These are phyloP conservation scores for Curvularia hawaiiensis DNA, from an alignment of 2,329 filamentous ascomycete species.

Conservation along the genomic window DNA sequence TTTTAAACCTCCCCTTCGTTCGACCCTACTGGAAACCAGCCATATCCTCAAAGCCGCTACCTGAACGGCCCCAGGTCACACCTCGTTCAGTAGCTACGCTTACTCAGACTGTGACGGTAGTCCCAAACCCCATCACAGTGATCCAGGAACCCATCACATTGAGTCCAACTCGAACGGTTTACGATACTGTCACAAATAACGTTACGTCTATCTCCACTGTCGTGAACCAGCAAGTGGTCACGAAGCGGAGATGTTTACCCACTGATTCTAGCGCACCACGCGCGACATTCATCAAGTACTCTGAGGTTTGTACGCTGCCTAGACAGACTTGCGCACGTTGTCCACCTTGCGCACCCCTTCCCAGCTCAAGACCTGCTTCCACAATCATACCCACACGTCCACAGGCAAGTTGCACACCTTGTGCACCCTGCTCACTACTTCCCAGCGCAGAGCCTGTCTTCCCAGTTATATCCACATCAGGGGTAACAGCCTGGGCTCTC, in stretches of 20 bases:
- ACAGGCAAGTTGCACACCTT: too few species aligned
- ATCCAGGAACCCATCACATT: not conserved
- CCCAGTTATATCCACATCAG: not conserved
- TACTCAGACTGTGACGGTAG: constrained; percentile 2
- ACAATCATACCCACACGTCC: not conserved
- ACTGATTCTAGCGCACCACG: not conserved
- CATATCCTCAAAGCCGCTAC: not conserved
- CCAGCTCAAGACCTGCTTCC: too few species aligned
- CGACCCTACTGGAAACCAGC: not conserved
- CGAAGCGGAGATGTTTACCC: constrained; percentile 5
- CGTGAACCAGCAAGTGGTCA: not conserved
- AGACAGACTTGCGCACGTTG: not conserved
- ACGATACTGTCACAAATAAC: constrained; percentile 2
- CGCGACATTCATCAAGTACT: not conserved
- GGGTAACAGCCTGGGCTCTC: not conserved
- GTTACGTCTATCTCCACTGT: constrained; percentile 1
- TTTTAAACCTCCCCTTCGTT: not conserved
- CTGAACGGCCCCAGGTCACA: not conserved
- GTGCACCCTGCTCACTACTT: not conserved
- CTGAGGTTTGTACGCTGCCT: not conserved
- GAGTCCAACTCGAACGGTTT: not conserved
- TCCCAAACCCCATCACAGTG: not conserved
- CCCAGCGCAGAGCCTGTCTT: too few species aligned
- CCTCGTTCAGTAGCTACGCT: not conserved
- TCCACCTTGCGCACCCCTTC: not conserved